Evolutionary conservation across 805 yeast species (phyloP), one percentile per base, ranked within the genome.

Genomic region (Hanseniaspora guilliermondii): DNA sequence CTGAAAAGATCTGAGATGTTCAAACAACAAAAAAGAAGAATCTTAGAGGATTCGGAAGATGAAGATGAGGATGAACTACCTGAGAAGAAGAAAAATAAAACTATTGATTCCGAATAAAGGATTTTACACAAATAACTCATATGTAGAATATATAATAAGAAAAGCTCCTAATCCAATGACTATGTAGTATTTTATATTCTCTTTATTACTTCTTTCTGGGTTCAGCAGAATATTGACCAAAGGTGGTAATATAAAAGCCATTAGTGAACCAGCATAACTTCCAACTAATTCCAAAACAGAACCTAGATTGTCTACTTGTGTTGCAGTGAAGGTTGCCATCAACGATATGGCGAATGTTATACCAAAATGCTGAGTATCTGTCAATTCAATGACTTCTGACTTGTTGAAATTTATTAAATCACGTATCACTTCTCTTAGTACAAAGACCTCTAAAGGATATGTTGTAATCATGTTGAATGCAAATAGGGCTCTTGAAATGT

Each of bases 181-280:
- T 0, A 70, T 68, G 56, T 77, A 75, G 58, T 80, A 76, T 0
- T 88, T 83, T 0, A 80, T 39, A 49, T 77, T 80, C 55, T 78
- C 76, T 46, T 58, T 56, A 41, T 56, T 56, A 42, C 71, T 58
- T 60, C 73, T 78, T 57, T 60, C 69, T 53, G 63, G 70, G 56
- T 70, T 65, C 61, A 89, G 74, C 58, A 82, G 79, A 57, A 87
- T 66, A 61, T 76, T 85, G 61, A 96, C 89, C 65, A 83, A 65
- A 3, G 96, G 96, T 0, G 97, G 97, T 17, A 89, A 70, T 22
- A 89, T 87, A 64, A 86, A 89, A 0, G 97, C 97, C 83, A 91
- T 82, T 38, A 85, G 72, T 19, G 95, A 87, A 0, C 97, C 97
- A 0, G 95, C 84, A 0, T 95, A 84, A 0, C 96, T 89, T 1